A percentile compares a stretch with the other conserved stretches of the same genome.
phyloP scores from a whole-genome alignment of 2,329 filamentous ascomycete genomes.

The Hypoxylon sp. region DNA sequence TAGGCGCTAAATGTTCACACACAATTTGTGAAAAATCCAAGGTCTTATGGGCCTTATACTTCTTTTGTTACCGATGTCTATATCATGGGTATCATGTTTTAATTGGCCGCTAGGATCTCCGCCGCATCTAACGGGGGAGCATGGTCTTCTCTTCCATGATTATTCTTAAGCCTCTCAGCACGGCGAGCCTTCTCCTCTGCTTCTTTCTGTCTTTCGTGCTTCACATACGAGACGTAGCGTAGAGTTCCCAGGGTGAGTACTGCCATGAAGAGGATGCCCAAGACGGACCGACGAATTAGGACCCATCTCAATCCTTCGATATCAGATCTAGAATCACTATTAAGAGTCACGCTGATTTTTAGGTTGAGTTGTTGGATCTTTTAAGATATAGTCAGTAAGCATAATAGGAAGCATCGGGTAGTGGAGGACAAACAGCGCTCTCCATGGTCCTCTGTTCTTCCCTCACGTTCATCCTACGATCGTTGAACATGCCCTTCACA shows the following conservation, averaged over 20 bases:
- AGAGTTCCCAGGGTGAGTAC: slow-evolving; percentile 72
- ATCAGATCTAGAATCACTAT: slow-evolving; percentile 91
- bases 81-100: slow-evolving; percentile 51
- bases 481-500: slow-evolving; percentile 95
- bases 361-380: slow-evolving; percentile 97
- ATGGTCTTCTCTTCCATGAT: slow-evolving; percentile 63
- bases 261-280: slow-evolving; percentile 77
- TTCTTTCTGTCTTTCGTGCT: slow-evolving; percentile 65
- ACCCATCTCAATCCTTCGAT: slow-evolving; percentile 95
- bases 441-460: slow-evolving; percentile 90
- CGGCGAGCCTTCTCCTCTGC: slow-evolving; percentile 61
- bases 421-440: slow-evolving; percentile 72
- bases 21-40: too few relatives aligned
- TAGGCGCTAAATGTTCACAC: slow-evolving; percentile 1
- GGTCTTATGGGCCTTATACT: slow-evolving; percentile 20
- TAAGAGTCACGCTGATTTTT: slow-evolving; percentile 91
- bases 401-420: not conserved
- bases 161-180: slow-evolving; percentile 61
- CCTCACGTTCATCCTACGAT: slow-evolving; percentile 91
- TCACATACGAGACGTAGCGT: slow-evolving; percentile 71
- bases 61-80: slow-evolving; percentile 40
- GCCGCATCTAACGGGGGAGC: slow-evolving; percentile 67
- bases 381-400: slow-evolving; percentile 23
- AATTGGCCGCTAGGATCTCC: slow-evolving; percentile 72
- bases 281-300: slow-evolving; percentile 73